Evolutionary conservation across 164 flowering plant species (phyloP), one percentile per base, ranked within the genome.

Genomic region (Cinnamomum chago): DNA sequence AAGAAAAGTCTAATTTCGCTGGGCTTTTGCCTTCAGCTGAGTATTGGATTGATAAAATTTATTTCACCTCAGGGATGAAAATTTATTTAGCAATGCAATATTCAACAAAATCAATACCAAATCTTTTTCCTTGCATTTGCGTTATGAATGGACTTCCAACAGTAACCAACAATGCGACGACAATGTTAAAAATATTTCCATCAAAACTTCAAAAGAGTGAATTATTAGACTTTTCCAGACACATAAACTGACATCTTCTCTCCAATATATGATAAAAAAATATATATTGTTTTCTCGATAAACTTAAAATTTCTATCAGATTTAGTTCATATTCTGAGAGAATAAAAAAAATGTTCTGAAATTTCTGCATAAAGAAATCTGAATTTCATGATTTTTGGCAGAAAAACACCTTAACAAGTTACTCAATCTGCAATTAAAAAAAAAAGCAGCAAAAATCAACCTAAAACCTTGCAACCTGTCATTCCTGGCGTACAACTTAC

Each of bases 401-500:
- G 58, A 52, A 52, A 12, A 52, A 52, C 20, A 52, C 18, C 58
- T 52, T 52, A 30, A 30, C 58, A 12, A 6, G 17, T 52, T 52
- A 52, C 17, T 52, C 58, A 14, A 52, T 52, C 5, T 52, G 12
- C 17, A 52, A 1, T 17, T 30, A 4, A 30, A 30, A 30, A 30
- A 30, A 30, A 4, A 30, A 4, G 33, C 33, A 30, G 33, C 33
- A 30, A 30, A 30, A 30, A 30, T 30, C 35, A 30, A 30, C 35
- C 35, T 4, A 30, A 30, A 52, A 52, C 58, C 58, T 20, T 55
- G n/a, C 60, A 55, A 55, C 60, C 60, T 55, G 17, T 55, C 5
- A 14, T 55, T 15, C 60, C n/a, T 55, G 60, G 60, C n/a, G 2
- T 17, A 12, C 13, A 64, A 75, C 78, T 75, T 93, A 95, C 99